Conservation (phyloP, 1,284 basidiomycete genomes). For the Cutaneotrichosporon sp. region DNA sequence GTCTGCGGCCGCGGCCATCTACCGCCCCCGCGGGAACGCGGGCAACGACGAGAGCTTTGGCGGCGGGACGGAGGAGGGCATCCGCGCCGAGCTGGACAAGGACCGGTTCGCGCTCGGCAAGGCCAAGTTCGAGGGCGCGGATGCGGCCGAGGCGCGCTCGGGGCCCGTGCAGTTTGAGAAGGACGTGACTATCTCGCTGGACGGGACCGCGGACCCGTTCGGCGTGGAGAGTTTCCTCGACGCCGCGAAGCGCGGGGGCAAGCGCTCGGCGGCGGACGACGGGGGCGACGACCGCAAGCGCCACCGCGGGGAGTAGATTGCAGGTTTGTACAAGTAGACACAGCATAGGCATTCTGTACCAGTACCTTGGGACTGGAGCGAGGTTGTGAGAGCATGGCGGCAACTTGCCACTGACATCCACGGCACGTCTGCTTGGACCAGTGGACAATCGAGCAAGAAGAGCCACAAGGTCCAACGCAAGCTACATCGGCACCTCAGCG, state of each 20-base stretch:
- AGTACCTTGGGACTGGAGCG: too few species aligned
- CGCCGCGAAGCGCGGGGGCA: conserved; percentile 90
- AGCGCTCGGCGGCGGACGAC: conserved; percentile 63
- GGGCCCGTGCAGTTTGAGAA: conserved; percentile 99
- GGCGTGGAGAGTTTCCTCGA: conserved; percentile 97
- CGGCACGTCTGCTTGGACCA: too few species aligned
- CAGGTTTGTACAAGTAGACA: too few species aligned
- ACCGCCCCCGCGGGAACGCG: conserved; percentile 83
- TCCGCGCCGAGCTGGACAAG: conserved; percentile 83
- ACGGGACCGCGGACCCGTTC: conserved; percentile 76
- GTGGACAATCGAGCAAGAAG: too few species aligned
- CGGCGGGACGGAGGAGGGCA: conserved; percentile 91
- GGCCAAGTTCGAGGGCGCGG: conserved; percentile 70
- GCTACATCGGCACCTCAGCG: too few species aligned
- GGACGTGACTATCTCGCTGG: conserved; percentile 63
- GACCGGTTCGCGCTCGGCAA: conserved; percentile 93
- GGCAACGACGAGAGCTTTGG: conserved; percentile 88
- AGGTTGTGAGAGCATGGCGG: too few species aligned
- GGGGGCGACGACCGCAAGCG: conserved; percentile 28
- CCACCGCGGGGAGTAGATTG: conserved; percentile 23
- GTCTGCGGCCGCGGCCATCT: conserved; percentile 94
- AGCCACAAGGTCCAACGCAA: too few species aligned
- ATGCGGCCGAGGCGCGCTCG: conserved; percentile 69
- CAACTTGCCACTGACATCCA: too few species aligned
- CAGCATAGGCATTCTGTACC: too few species aligned